Base-by-base conservation (phyloP, 2,329 filamentous ascomycete species). In the Lachnellula willkommii region DNA sequence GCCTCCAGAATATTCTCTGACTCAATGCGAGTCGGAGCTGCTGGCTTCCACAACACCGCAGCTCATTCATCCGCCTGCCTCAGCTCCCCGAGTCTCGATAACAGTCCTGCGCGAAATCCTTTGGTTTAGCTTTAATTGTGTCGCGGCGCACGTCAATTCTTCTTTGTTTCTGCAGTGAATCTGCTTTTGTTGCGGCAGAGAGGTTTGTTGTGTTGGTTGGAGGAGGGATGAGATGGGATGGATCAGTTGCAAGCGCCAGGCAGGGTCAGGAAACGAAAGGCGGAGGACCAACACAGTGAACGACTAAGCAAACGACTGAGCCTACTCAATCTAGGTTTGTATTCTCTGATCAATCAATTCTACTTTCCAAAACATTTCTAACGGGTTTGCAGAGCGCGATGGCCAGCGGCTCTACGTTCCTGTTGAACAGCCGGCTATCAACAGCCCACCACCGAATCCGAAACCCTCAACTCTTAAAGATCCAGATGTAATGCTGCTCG, bases 301-400 rank as follows among this genome's bases (percentile, higher is more conserved):
- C 86, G 91, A 52, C 80, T 96, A 61, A 87, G 88, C 47, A 96
- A 96, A 76, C 82, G 88, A 62, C 79, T 96, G 71, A 89, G 90
- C 69, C 76, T 89, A 51, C 79, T 96, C 54, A 91, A 92, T 70
- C 75, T 96, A 62, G 88, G 90, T 94, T 82, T 54, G 76, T 71
- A 55, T 49, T 61, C 11, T 54, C 49, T 36, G 50, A 59, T 56
- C 51, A 48, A 28, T 47, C 52, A 17, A 46, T 47, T 53, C 53
- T 52, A 47, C 47, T 20, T 42, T 52, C 11, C 22, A 43, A 39
- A 54, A 5, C 15, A 24, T 22, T 17, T 49, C 66, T 71, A 54
- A 66, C 63, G 49, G 50, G 39, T 53, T 56, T 48, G 57, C 72
- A 87, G 84, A 88, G 66, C 75, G 79, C 65, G 78, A 80, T 73